phyloP scores from a whole-genome alignment of 192 early-diverging fungal genomes.

The Linnemannia hyalina region DNA sequence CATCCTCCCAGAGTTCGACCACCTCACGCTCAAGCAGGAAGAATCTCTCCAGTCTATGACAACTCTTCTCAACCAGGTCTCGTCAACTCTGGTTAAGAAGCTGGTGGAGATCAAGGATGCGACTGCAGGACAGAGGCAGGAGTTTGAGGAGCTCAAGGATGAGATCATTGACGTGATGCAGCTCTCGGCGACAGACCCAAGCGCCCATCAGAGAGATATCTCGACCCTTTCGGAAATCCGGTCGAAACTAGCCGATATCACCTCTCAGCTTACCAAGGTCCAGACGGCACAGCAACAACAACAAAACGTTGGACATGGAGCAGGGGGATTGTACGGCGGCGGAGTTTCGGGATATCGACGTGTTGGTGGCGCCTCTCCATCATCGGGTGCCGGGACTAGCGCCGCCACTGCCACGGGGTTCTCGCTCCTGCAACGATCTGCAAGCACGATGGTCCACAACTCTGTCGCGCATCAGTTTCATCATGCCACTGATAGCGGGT shows the following conservation, averaged over 20 bases:
- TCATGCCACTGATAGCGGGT: constrained; percentile 26
- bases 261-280: constrained; percentile 34
- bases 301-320: not conserved
- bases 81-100: constrained; percentile 31
- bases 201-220: constrained; percentile 43
- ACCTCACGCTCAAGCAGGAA: constrained; percentile 46
- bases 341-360: not conserved
- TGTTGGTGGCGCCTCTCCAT: not conserved
- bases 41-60: constrained; percentile 54
- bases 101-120: constrained; percentile 47
- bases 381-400: not conserved
- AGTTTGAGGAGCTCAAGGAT: constrained; percentile 57
- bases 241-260: constrained; percentile 45
- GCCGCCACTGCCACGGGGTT: constrained; percentile 39
- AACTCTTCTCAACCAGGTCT: constrained; percentile 58
- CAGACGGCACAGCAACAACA: not conserved
- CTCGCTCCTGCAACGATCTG: constrained; percentile 45
- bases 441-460: constrained; percentile 37
- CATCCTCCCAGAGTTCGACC: constrained; percentile 50
- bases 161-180: constrained; percentile 56
- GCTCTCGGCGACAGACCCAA: constrained; percentile 48
- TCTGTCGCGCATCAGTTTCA: constrained; percentile 26
- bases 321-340: not conserved
- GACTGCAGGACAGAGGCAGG: constrained; percentile 41
- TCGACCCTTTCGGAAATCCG: constrained; percentile 44